Evolutionary conservation across 1,284 basidiomycete genomes (phyloP), one percentile per base, ranked within the genome.

Genomic region (Chalciporus sp.): DNA sequence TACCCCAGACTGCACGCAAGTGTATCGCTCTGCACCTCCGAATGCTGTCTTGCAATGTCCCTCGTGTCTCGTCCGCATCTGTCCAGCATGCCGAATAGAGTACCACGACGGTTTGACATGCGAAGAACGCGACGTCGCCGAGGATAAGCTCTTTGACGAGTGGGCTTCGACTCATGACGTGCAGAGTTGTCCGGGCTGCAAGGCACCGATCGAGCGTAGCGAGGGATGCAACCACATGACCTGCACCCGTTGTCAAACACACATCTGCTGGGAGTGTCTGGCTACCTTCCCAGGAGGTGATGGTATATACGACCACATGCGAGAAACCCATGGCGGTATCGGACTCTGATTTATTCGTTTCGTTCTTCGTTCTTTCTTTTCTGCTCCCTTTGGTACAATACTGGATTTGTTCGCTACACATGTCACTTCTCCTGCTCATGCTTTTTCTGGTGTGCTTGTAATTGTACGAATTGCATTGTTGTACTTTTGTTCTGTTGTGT

Each of bases 201-300:
- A 79, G 52, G 76, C 78, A 3, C 75, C 77, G 7, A 90, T 91
- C 61, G 86, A 90, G 68, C 80, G 83, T 42, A 74, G 72, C 29
- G 86, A 84, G 57, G 88, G 88, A 0, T 91, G 88, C 69, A 86
- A 90, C 68, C 89, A 91, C 65, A 83, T 91, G 77, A 84, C 79
- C 28, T 91, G 88, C 68, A 76, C 76, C 0, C 76, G 78, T 28
- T 91, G 88, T 66, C 77, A 81, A 60, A 83, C 85, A 1, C 88
- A 91, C 64, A 86, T 84, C 2, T 91, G 88, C 58, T 91, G 89
- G 89, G 81, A 81, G 16, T 91, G 88, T 65, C 62, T 86, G 64
- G 69, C 77, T 65, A 86, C 84, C 29, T 90, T 90, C 68, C 74
- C 79, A 0, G 71, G 72, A 26, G 81, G 83, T 7, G 71, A 82